Evolutionary conservation across 441 rosid species (phyloP).

Genomic region (Gossypium gossypioides): DNA sequence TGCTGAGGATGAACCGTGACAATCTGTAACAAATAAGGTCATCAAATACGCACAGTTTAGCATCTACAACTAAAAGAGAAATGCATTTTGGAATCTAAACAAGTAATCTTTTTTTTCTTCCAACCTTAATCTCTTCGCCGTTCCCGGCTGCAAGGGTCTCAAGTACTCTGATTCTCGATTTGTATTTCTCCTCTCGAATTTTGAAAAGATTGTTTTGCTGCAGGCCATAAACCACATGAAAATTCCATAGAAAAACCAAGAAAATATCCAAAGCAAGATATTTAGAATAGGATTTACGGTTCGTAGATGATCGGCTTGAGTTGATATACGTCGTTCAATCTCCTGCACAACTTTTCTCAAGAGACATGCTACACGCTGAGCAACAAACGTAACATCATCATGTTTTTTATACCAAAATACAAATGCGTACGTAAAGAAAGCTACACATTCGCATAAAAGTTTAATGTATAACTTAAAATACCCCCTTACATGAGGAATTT

Average conservation of each 20-base stretch:
- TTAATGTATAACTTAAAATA: too few species aligned
- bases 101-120: neutral
- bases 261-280: neutral
- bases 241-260: conserved; percentile 11
- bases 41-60: neutral
- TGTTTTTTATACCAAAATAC: neutral
- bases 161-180: conserved; percentile 60
- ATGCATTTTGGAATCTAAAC: neutral
- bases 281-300: conserved; percentile 37
- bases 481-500: conserved; percentile 72
- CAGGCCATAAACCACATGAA: conserved; percentile 12
- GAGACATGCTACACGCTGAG: conserved; percentile 70
- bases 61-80: neutral
- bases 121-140: conserved; percentile 59
- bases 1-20: conserved; percentile 37
- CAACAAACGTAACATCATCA: conserved; percentile 9
- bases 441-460: too few species aligned
- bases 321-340: conserved; percentile 87
- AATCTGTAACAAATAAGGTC: conserved; percentile 27
- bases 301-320: conserved; percentile 87
- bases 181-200: conserved; percentile 58
- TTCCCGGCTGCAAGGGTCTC: conserved; percentile 75
- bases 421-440: neutral
- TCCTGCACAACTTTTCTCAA: conserved; percentile 82
- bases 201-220: conserved; percentile 74